A percentile compares a stretch with the other conserved stretches of the same genome.
These are phyloP conservation scores for Sambucus nigra DNA, from an alignment of 129 eudicot genomes.

Conservation along the genomic window DNA sequence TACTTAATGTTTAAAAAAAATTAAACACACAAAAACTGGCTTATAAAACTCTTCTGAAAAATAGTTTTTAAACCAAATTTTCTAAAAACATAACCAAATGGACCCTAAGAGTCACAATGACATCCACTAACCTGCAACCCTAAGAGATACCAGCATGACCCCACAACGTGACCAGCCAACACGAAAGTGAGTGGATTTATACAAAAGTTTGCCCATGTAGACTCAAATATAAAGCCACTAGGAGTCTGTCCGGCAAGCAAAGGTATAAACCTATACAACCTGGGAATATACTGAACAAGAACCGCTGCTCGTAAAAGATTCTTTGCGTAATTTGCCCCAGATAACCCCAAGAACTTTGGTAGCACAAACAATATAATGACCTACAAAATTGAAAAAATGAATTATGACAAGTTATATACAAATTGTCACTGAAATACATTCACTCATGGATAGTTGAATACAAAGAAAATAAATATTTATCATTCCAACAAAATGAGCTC, in stretches of 20 bases:
- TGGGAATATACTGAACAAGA: slow-evolving; percentile 73
- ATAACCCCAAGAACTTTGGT: slow-evolving; percentile 32
- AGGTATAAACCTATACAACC: slow-evolving; percentile 72
- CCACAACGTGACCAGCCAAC: slow-evolving; percentile 51
- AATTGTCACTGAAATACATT: neutral
- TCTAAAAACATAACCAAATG: too few species aligned
- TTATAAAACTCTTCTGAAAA: too few species aligned
- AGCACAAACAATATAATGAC: slow-evolving; percentile 51
- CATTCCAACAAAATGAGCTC: too few species aligned
- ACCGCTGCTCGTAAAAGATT: slow-evolving; percentile 64
- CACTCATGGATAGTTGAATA: too few species aligned
- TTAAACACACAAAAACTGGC: too few species aligned
- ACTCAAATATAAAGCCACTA: slow-evolving; percentile 47
- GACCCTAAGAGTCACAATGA: neutral
- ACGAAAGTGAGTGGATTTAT: slow-evolving; percentile 52
- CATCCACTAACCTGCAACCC: slow-evolving; percentile 45
- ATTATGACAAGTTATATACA: neutral
- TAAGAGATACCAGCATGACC: slow-evolving; percentile 65
- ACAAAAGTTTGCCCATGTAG: slow-evolving; percentile 30
- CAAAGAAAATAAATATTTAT: too few species aligned
- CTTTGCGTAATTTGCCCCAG: slow-evolving; percentile 71
- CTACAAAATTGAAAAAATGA: slow-evolving; percentile 33
- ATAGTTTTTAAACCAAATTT: too few species aligned
- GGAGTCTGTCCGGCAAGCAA: slow-evolving; percentile 69
- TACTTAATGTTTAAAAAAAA: too few species aligned